Percentiles rank a stretch among this genome's conserved stretches.
These are phyloP conservation scores for Brachypodium distachyon DNA, from an alignment of 202 grass and related monocot species.

Conservation along the genomic window DNA sequence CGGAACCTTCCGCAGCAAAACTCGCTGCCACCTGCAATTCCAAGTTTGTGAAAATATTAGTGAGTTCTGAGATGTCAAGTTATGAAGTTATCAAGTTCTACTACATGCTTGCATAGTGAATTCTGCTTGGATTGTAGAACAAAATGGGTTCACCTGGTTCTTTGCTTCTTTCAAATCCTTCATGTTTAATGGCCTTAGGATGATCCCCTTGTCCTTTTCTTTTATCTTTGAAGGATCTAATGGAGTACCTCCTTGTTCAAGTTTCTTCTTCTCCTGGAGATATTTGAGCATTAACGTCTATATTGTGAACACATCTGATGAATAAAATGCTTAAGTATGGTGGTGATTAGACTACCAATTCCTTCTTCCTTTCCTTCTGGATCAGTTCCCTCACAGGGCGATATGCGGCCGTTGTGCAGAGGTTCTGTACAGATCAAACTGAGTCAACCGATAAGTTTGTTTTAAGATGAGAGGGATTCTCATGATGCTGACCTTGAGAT, in stretches of 20 bases:
- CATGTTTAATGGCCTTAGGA: constrained; percentile 81
- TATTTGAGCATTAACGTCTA: background rate
- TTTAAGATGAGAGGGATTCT: background rate
- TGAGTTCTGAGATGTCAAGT: background rate
- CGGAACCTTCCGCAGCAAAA: constrained; percentile 63
- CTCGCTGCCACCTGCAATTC: constrained; percentile 74
- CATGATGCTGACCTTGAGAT: constrained; percentile 76
- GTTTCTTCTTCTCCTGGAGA: constrained; percentile 51
- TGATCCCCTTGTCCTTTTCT: constrained; percentile 40
- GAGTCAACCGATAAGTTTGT: background rate
- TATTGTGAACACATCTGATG: background rate
- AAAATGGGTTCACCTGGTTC: constrained; percentile 56
- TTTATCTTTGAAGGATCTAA: constrained; percentile 28
- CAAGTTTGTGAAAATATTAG: background rate
- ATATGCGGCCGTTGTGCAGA: constrained; percentile 91
- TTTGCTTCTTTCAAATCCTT: constrained; percentile 88
- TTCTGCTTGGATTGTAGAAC: background rate
- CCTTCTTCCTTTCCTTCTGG: constrained; percentile 86
- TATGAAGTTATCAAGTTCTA: background rate
- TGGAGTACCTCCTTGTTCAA: constrained; percentile 27
- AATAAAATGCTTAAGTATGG: background rate
- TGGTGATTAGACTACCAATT: constrained; percentile 49
- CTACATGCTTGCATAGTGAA: background rate
- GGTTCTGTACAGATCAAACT: constrained; percentile 39
- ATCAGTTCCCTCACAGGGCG: constrained; percentile 92